A percentile compares a stretch with the other conserved stretches of the same genome.
phyloP scores from a whole-genome alignment of 2,329 filamentous ascomycete species.

The Xylaria digitata region DNA sequence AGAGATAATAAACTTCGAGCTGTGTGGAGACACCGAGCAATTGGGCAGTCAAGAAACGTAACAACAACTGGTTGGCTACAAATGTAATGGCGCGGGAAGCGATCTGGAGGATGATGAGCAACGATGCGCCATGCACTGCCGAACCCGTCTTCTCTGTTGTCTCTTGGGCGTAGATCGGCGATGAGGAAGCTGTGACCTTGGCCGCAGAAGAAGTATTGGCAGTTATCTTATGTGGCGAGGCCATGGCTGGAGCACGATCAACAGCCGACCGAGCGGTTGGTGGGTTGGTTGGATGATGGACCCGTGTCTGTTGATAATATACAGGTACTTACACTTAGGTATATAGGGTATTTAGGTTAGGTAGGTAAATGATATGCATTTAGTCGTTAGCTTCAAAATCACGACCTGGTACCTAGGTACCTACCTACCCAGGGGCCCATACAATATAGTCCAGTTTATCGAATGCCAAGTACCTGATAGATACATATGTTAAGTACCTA shows the following conservation, averaged over 20 bases:
- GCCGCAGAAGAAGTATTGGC: neutral
- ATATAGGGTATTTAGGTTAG: too few relatives aligned
- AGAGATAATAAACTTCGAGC: constrained; percentile 91
- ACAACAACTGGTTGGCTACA: constrained; percentile 87
- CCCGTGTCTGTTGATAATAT: neutral
- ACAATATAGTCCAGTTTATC: too few relatives aligned
- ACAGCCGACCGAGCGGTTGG: neutral
- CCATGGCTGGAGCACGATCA: constrained; percentile 5
- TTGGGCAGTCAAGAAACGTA: constrained; percentile 87
- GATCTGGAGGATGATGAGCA: constrained; percentile 89
- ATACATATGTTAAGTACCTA: too few relatives aligned
- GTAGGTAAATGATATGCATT: too few relatives aligned
- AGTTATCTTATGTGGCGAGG: constrained; percentile 10
- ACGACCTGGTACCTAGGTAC: too few relatives aligned
- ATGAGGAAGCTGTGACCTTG: neutral
- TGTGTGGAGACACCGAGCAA: constrained; percentile 88
- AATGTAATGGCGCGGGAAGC: constrained; percentile 90
- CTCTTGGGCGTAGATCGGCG: constrained; percentile 4
- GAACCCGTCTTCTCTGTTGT: constrained; percentile 39
- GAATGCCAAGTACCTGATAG: too few relatives aligned
- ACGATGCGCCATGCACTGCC: constrained; percentile 77
- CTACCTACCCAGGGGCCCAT: too few relatives aligned
- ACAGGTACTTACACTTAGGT: too few relatives aligned
- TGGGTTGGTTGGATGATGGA: neutral
- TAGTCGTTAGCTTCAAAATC: too few relatives aligned